Evolutionary conservation across 306 rosid species (phyloP).

Genomic region (Castanopsis chinensis): DNA sequence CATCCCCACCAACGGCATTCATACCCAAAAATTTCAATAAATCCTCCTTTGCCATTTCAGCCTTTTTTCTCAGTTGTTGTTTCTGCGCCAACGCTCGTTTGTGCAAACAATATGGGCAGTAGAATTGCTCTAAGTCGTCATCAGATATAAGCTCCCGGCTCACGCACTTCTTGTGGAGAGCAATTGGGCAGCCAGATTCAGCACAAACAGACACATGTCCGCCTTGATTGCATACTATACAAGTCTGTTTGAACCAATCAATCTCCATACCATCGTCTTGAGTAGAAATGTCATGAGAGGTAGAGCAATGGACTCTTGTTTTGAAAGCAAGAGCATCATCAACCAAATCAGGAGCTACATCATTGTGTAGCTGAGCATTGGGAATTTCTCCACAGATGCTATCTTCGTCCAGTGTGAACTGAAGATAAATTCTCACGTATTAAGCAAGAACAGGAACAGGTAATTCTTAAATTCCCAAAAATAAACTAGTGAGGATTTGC

Average conservation of each 20-base stretch:
- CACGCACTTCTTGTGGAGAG: conserved; percentile 56
- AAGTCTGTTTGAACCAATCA: conserved; percentile 32
- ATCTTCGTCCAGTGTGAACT: too few relatives aligned
- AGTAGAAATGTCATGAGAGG: too few relatives aligned
- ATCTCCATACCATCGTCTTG: not conserved
- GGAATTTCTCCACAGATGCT: too few relatives aligned
- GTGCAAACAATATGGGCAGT: conserved; percentile 66
- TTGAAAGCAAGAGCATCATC: too few relatives aligned
- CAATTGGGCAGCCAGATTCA: conserved; percentile 54
- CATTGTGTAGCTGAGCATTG: not conserved
- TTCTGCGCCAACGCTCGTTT: conserved; percentile 31
- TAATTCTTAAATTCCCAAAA: too few relatives aligned
- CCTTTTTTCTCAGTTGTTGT: conserved; percentile 36
- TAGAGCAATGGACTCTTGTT: too few relatives aligned
- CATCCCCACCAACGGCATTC: not conserved
- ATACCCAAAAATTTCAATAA: conserved; percentile 42
- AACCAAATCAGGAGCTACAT: not conserved
- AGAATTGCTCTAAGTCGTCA: conserved; percentile 28
- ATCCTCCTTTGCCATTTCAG: conserved; percentile 35
- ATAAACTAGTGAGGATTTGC: too few relatives aligned
- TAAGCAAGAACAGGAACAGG: too few relatives aligned
- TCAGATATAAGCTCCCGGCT: conserved; percentile 50
- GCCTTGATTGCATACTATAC: conserved; percentile 45
- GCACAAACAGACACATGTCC: conserved; percentile 44
- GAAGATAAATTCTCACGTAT: too few relatives aligned